A percentile compares a stretch with the other conserved stretches of the same genome.
phyloP scores from a whole-genome alignment of 2,329 filamentous ascomycete species.

The Verticillium alfalfae region DNA sequence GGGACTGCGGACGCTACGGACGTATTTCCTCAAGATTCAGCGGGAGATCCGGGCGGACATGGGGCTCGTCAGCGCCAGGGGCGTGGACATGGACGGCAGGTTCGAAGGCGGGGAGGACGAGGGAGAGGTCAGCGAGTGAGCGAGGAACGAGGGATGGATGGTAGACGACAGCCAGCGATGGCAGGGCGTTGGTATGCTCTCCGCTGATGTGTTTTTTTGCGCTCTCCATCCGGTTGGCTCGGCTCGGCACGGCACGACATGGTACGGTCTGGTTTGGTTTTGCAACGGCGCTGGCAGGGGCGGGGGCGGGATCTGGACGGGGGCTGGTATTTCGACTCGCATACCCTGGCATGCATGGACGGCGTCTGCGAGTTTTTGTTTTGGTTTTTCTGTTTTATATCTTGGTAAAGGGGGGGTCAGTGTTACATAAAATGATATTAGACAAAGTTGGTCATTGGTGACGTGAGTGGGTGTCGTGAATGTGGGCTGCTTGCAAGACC shows the following conservation, averaged over 20 bases:
- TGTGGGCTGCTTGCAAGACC: too few relatives aligned
- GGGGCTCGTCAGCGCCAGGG: conserved; percentile 26
- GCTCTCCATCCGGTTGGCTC: neutral
- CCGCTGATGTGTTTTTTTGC: conserved; percentile 7
- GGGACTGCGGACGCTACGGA: conserved; percentile 69
- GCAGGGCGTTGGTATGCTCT: neutral
- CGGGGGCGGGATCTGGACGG: neutral
- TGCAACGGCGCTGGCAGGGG: neutral
- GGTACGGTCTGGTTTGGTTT: neutral
- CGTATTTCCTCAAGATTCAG: conserved; percentile 85
- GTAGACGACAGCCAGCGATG: neutral
- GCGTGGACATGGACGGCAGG: neutral
- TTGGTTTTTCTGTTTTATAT: neutral
- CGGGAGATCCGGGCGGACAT: conserved; percentile 61
- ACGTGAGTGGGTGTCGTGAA: neutral
- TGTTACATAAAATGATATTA: neutral
- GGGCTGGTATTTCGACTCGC: neutral
- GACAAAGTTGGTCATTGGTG: neutral
- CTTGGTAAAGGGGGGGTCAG: neutral
- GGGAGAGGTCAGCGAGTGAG: conserved; percentile 9
- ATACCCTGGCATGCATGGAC: neutral
- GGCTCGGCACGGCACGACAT: neutral
- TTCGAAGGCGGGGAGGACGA: conserved; percentile 4
- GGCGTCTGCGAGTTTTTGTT: neutral
- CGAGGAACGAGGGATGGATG: neutral